phyloP scores from a whole-genome alignment of 164 flowering plant species.

The Malania oleifera region DNA sequence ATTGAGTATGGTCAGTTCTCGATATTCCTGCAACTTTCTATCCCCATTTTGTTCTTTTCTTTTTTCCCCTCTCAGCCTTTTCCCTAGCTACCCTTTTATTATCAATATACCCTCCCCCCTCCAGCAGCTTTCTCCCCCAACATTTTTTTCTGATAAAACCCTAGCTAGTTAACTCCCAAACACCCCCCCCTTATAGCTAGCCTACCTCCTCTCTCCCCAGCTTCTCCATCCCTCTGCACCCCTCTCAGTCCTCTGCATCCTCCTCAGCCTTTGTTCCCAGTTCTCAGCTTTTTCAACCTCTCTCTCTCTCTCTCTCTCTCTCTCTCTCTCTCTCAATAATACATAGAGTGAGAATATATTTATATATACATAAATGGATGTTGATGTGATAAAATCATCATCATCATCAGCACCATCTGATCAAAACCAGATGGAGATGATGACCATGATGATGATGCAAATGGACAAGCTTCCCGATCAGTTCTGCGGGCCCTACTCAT shows the following conservation, averaged over 20 bases:
- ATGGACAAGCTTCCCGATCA: constrained; percentile 52
- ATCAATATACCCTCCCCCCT: no score
- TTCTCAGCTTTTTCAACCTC: no score
- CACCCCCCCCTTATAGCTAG: no score
- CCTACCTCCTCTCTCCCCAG: no score
- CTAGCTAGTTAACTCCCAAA: no score
- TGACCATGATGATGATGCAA: constrained; percentile 53
- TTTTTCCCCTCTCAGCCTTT: not conserved
- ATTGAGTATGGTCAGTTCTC: constrained; percentile 5
- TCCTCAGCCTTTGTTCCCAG: no score
- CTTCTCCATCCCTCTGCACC: constrained; percentile 3
- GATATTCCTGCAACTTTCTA: not conserved
- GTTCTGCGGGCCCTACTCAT: constrained; percentile 21
- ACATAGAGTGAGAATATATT: not conserved
- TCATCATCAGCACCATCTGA: no score
- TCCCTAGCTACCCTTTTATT: constrained; percentile 6
- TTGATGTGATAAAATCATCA: constrained; percentile 26
- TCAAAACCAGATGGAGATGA: constrained; percentile 49
- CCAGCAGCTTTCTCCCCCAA: no score
- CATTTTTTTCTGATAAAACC: no score
- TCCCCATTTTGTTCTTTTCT: constrained; percentile 5
- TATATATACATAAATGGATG: no score
- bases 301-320: not conserved
- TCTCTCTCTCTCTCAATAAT: constrained; percentile 11
- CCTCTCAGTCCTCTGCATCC: no score